These are phyloP conservation scores for Papiliotrema fonsecae DNA, from an alignment of 1,284 basidiomycete species.

Conservation along the genomic window DNA sequence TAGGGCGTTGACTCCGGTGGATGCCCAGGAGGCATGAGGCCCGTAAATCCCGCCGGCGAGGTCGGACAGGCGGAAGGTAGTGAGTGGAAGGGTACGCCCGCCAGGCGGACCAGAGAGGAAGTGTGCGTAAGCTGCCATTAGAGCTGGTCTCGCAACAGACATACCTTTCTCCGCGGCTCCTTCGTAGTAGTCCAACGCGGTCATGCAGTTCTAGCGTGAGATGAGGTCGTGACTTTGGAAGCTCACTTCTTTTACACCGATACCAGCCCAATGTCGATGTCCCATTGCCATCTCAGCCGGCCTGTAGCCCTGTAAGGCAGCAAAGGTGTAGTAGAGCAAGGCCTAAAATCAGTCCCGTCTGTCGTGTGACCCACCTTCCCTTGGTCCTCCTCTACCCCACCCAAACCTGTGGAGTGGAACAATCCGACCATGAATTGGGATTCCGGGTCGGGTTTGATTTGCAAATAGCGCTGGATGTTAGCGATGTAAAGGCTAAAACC, in stretches of 20 bases:
- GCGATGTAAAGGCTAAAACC: not conserved
- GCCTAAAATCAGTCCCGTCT: slow-evolving; percentile 56
- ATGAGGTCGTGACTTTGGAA: not conserved
- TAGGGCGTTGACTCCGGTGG: slow-evolving; percentile 64
- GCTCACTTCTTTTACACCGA: slow-evolving; percentile 70
- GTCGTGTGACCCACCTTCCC: slow-evolving; percentile 49
- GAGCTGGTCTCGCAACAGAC: slow-evolving; percentile 19
- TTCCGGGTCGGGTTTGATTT: slow-evolving; percentile 56
- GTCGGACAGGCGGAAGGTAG: slow-evolving; percentile 80
- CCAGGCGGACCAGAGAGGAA: slow-evolving; percentile 86
- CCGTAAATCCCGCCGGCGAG: slow-evolving; percentile 87
- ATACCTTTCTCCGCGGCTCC: slow-evolving; percentile 74
- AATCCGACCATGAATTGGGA: slow-evolving; percentile 81
- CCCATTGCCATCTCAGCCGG: slow-evolving; percentile 89
- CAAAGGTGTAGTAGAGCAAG: slow-evolving; percentile 87
- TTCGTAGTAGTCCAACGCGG: slow-evolving; percentile 81
- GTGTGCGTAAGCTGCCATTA: slow-evolving; percentile 59
- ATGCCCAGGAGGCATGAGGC: slow-evolving; percentile 64
- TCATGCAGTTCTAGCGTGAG: slow-evolving; percentile 58
- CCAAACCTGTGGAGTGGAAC: slow-evolving; percentile 80
- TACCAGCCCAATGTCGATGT: slow-evolving; percentile 93
- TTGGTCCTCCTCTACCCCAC: slow-evolving; percentile 53
- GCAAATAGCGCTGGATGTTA: slow-evolving; percentile 54
- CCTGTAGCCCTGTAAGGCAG: slow-evolving; percentile 77
- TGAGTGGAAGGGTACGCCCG: slow-evolving; percentile 77